A percentile compares a stretch with the other conserved stretches of the same genome.
Evolutionary conservation across 2,329 filamentous ascomycete genomes (phyloP).

Genomic region (Nigrograna mackinnonii): DNA sequence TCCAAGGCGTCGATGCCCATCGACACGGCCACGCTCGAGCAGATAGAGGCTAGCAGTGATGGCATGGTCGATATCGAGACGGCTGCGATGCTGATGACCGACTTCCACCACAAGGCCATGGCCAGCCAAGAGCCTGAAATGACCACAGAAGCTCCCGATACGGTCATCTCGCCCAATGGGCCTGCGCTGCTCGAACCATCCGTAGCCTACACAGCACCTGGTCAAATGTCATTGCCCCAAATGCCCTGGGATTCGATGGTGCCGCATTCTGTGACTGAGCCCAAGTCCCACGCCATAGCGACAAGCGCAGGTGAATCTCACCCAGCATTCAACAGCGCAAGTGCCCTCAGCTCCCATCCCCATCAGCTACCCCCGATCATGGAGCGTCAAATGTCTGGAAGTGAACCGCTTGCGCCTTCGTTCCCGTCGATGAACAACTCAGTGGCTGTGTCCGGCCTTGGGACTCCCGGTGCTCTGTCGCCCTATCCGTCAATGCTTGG

Average conservation of each 20-base stretch:
- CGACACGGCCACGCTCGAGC: constrained; percentile 85
- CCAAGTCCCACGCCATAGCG: constrained; percentile 75
- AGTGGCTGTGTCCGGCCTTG: constrained; percentile 68
- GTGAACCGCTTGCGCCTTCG: constrained; percentile 65
- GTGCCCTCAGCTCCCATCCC: constrained; percentile 60
- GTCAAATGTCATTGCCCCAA: constrained; percentile 79
- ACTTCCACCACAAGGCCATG: constrained; percentile 95
- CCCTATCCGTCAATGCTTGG: constrained; percentile 71
- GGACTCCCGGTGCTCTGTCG: constrained; percentile 73
- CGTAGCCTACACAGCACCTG: constrained; percentile 68
- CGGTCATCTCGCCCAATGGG: constrained; percentile 73
- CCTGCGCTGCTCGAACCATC: constrained; percentile 76
- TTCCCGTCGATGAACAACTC: constrained; percentile 74
- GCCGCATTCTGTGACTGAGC: constrained; percentile 68
- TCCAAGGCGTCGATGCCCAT: constrained; percentile 78
- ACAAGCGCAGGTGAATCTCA: constrained; percentile 69
- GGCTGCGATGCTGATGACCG: constrained; percentile 97
- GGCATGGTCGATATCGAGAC: constrained; percentile 95
- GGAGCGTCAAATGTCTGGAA: constrained; percentile 63
- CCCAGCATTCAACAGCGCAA: constrained; percentile 62
- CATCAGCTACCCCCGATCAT: constrained; percentile 70
- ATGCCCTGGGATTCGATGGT: constrained; percentile 93
- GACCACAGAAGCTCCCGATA: constrained; percentile 59
- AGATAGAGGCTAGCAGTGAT: constrained; percentile 89
- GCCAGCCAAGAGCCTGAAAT: constrained; percentile 66